Conservation (phyloP, 23 red algal genomes). For the Gracilaria caudata region DNA sequence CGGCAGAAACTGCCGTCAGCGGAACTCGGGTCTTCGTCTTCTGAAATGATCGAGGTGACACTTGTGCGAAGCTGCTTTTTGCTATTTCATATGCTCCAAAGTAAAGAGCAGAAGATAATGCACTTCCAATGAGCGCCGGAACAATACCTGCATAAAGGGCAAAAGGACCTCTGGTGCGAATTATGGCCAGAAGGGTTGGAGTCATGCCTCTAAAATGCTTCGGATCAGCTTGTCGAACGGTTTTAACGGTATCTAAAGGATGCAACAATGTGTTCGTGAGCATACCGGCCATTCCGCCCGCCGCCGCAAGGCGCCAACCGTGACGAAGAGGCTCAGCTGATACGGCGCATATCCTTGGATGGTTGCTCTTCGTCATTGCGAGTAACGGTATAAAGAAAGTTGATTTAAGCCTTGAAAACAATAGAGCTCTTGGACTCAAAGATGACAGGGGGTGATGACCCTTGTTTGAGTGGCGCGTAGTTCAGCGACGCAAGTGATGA, state of each 20-base stretch:
- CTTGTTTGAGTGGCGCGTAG: background rate
- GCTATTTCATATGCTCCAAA: slow-evolving; percentile 88
- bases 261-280: slow-evolving; percentile 73
- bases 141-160: slow-evolving; percentile 83
- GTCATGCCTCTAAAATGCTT: slow-evolving; percentile 37
- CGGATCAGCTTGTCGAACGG: slow-evolving; percentile 88
- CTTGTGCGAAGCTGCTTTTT: slow-evolving; percentile 15
- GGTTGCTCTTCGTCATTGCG: background rate
- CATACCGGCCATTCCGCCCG: slow-evolving; percentile 85
- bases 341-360: slow-evolving; percentile 1
- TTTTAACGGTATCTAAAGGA: slow-evolving; percentile 93
- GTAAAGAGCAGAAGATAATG: slow-evolving; percentile 85
- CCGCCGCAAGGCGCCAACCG: slow-evolving; percentile 70
- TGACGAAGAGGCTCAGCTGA: background rate
- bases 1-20: slow-evolving; percentile 76
- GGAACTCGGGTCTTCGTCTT: slow-evolving; percentile 24
- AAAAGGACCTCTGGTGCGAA: slow-evolving; percentile 49
- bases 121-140: slow-evolving; percentile 79
- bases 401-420: background rate
- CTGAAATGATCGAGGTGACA: slow-evolving; percentile 10
- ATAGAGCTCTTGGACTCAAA: background rate
- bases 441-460: background rate
- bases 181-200: slow-evolving; percentile 39
- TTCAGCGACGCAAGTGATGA: background rate
- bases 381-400: background rate